Conservation (phyloP, 2,329 filamentous ascomycete genomes). For the Colletotrichum theobromicola region DNA sequence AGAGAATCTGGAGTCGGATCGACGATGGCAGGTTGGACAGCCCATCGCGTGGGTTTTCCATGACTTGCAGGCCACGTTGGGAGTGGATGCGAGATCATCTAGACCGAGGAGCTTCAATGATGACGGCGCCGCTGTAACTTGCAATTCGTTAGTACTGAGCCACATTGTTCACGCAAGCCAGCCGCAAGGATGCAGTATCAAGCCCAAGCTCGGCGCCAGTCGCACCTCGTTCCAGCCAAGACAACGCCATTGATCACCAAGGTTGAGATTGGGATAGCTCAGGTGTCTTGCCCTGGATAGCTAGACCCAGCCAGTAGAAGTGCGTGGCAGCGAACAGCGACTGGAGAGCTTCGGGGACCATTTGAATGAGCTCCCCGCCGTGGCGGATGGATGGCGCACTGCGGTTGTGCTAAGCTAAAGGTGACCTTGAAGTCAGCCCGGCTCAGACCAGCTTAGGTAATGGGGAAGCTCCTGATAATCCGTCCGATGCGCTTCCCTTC, state of each 20-base stretch:
- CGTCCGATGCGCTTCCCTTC: not conserved
- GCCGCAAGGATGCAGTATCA: not conserved
- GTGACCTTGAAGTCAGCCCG: not conserved
- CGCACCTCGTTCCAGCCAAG: not conserved
- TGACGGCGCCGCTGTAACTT: not conserved
- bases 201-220: not conserved
- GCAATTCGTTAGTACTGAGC: not conserved
- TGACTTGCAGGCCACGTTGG: slow-evolving; percentile 9
- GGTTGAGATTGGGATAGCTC: not conserved
- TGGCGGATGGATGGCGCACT: not conserved
- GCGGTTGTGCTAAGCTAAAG: not conserved
- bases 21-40: not conserved
- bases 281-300: not conserved
- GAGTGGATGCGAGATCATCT: not conserved
- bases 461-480: not conserved
- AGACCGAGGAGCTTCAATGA: not conserved
- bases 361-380: not conserved
- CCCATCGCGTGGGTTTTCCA: not conserved
- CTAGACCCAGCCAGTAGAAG: not conserved
- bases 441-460: not conserved
- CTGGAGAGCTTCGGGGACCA: not conserved
- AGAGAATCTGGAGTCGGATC: not conserved
- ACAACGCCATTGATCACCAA: not conserved
- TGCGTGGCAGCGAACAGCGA: not conserved
- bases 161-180: not conserved